Evolutionary conservation across 2,329 filamentous ascomycete species (phyloP), one percentile per base, ranked within the genome.

Genomic region (Aspergillus novofumigatus): DNA sequence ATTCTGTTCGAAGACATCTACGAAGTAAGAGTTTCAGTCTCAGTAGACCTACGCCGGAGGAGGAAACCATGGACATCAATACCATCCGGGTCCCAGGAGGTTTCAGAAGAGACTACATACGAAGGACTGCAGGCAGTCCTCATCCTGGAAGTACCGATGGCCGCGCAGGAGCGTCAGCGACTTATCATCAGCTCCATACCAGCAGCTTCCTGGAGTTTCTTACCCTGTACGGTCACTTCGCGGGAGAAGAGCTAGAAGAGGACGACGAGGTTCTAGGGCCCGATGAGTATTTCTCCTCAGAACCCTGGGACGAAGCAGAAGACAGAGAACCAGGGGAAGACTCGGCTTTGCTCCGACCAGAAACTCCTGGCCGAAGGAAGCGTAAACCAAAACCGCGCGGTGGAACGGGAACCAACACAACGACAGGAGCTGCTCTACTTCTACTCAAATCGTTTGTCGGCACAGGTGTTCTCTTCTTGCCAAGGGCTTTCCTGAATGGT

Each of bases 391-490:
- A 91, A 78, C 81, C 84, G 52, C 87, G 90, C 45, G 84, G 86
- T 53, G 84, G 86, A 25, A 86, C 83, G 59, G 91, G 92, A 42
- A 92, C 87, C 54, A 92, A 91, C 65, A 89, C 85, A 51, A 86
- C 90, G 3, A 87, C 86, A 62, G 90, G 89, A 60, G 93, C 94
- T 9, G 87, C 90, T 10, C 75, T 97, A 65, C 82, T 99, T 54
- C 81, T 99, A 45, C 85, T 99, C 63, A 99, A 99, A 79, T 97
- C 93, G 0, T 99, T 99, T 70, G 94, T 99, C 50, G 94, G 95
- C 21, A 99, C 94, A 0, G 93, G 93, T 55, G 93, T 97, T 8
- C 80, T 97, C 17, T 97, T 97, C 78, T 79, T 97, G 35, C 93
- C 93, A 0, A 87, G 92, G 50, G 93, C 94, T 4, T 99, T 94